Percentiles rank a stretch among this genome's conserved stretches.
Conservation (phyloP, 139 green algal genomes). For the Chlamydomonas schloesseri region DNA sequence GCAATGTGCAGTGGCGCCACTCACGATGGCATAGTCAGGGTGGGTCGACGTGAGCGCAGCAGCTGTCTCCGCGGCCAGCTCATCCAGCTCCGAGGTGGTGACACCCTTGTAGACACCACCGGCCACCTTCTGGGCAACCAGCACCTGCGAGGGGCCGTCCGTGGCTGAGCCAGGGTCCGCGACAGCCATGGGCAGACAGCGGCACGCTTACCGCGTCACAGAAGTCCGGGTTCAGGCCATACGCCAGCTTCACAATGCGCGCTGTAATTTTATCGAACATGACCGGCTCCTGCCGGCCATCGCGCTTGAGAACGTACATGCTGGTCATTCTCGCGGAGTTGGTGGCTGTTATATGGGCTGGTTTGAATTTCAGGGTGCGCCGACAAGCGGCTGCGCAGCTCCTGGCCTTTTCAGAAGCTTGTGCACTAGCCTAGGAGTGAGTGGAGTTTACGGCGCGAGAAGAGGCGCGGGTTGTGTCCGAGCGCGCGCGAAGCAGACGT, state of each 20-base stretch:
- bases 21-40: slow-evolving; percentile 96
- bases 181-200: slow-evolving; percentile 3
- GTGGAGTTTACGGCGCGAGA: no score
- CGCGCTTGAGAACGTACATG: slow-evolving; percentile 96
- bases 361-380: background rate
- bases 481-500: no score
- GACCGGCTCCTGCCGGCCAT: slow-evolving; percentile 90
- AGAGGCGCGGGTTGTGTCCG: no score
- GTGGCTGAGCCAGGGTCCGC: background rate
- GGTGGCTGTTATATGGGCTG: no score
- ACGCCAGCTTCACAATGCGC: slow-evolving; percentile 95
- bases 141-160: slow-evolving; percentile 71
- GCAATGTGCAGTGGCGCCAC: background rate
- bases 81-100: slow-evolving; percentile 97
- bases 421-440: no score
- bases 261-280: slow-evolving; percentile 99
- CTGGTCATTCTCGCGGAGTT: slow-evolving; percentile 17
- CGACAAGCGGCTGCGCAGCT: no score
- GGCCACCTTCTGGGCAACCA: slow-evolving; percentile 98
- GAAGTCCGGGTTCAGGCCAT: slow-evolving; percentile 96
- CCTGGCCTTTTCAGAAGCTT: no score
- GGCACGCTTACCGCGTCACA: slow-evolving; percentile 87
- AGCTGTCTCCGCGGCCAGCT: slow-evolving; percentile 98
- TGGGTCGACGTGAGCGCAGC: slow-evolving; percentile 97
- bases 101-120: slow-evolving; percentile 97